Evolutionary conservation across 1,284 basidiomycete genomes (phyloP), one percentile per base, ranked within the genome.

Genomic region (Apiotrichum brassicae): DNA sequence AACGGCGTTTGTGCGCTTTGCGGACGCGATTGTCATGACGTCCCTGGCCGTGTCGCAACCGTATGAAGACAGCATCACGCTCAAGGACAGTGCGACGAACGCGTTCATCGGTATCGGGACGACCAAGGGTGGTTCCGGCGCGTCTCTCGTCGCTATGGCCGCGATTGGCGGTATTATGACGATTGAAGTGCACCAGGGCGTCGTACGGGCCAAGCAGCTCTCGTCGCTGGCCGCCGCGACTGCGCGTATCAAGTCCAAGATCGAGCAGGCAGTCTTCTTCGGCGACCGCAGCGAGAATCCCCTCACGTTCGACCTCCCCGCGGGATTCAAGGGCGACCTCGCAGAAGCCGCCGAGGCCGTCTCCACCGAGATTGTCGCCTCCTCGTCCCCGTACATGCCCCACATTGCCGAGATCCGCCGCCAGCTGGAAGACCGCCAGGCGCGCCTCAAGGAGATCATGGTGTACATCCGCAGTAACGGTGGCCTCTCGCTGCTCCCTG

Each of bases 401-500:
- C 77, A 81, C 4, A 85, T 85, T 52, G 82, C 86, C 55, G 94
- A 97, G 65, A 76, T 97, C 34, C 82, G 83, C 9, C 77, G 82
- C 1, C 91, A 94, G 63, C 75, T 98, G 51, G 78, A 78, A 3
- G 82, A 84, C 48, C 81, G 90, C 24, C 82, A 85, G 55, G 81
- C 82, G 37, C 79, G 87, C 36, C 76, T 95, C 16, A 82, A 81
- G 44, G 86, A 86, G 75, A 77, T 98, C 9, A 87, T 95, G 61
- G 77, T 78, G 18, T 95, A 93, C 68, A 85, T 98, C 57, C 87
- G 87, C 46, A 82, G 85, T 50, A 94, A 94, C 67, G 83, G 80
- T 0, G 83, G 83, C 3, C 75, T 93, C 24, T 76, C 76, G 23
- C 87, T 86, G 76, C 82, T 97, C 65, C 85, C 91, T 2, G 85